Evolutionary conservation across 805 yeast genomes (phyloP).

Genomic region (Candida namnaoensis): DNA sequence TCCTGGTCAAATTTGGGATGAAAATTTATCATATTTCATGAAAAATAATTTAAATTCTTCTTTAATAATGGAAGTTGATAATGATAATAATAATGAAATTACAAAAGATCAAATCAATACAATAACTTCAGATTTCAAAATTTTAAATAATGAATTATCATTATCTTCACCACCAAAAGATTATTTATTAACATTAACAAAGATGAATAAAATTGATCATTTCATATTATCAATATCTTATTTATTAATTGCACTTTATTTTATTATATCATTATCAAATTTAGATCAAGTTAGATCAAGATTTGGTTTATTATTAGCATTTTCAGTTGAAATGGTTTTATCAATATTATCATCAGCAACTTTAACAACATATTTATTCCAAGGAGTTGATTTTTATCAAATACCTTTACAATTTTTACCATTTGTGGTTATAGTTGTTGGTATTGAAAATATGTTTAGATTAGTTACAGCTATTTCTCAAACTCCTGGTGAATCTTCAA

Average conservation of each 20-base stretch:
- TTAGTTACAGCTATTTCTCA: conserved; percentile 29
- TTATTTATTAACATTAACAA: conserved; percentile 7
- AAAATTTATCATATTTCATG: conserved; percentile 18
- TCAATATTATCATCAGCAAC: conserved; percentile 35
- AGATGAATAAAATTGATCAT: conserved; percentile 13
- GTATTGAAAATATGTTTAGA: conserved; percentile 40
- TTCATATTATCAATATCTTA: conserved; percentile 16
- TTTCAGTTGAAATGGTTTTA: conserved; percentile 28
- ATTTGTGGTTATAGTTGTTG: conserved; percentile 30
- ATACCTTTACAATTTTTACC: conserved; percentile 33
- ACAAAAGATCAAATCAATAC: neutral
- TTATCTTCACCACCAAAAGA: neutral
- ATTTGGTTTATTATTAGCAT: conserved; percentile 35
- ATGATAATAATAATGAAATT: too few relatives aligned
- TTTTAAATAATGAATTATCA: conserved; percentile 2
- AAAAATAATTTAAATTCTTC: conserved; percentile 9
- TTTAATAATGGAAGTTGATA: conserved; percentile 6
- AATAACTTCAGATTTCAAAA: conserved; percentile 1
- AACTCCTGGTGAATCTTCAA: conserved; percentile 33
- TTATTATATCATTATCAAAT: conserved; percentile 29
- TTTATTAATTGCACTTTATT: conserved; percentile 21
- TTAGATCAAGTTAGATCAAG: conserved; percentile 35
- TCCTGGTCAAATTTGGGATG: conserved; percentile 21
- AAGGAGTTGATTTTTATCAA: conserved; percentile 24
- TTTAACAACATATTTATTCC: conserved; percentile 27